Conservation (phyloP, 805 yeast genomes). For the Yueomyces sp. region DNA sequence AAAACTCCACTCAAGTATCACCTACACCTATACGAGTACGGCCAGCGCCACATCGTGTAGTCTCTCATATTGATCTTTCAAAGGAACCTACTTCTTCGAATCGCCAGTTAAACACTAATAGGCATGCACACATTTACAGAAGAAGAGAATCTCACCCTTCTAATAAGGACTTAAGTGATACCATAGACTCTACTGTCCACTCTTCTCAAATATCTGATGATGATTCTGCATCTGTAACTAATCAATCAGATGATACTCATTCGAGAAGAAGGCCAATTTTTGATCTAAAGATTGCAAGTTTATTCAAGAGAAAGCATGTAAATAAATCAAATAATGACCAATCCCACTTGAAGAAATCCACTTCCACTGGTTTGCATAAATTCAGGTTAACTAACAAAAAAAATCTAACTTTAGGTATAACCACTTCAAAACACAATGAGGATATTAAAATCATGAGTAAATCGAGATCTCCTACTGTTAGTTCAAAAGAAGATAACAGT, state of each 20-base stretch:
- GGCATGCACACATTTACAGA: not conserved
- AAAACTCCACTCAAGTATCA: too few species aligned
- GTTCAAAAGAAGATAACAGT: not conserved
- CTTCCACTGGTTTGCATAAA: not conserved
- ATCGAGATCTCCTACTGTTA: not conserved
- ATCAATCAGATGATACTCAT: not conserved
- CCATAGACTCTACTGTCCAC: too few species aligned
- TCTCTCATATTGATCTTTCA: too few species aligned
- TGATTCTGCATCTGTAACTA: too few species aligned
- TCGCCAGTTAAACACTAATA: too few species aligned
- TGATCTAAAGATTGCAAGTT: slow-evolving; percentile 13
- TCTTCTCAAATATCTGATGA: too few species aligned
- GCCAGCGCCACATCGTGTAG: too few species aligned
- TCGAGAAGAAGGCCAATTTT: slow-evolving; percentile 5
- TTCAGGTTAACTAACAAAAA: not conserved
- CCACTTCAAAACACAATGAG: not conserved
- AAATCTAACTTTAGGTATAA: not conserved
- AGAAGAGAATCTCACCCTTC: not conserved
- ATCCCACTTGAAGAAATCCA: not conserved
- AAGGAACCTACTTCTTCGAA: too few species aligned
- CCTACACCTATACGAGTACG: too few species aligned
- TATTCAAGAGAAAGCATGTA: slow-evolving; percentile 6
- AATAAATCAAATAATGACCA: not conserved
- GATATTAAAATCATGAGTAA: not conserved
- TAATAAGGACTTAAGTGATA: too few species aligned